A percentile compares a stretch with the other conserved stretches of the same genome.
These are phyloP conservation scores for Pinus tabuliformis DNA, from an alignment of 75 land plant species.

Conservation along the genomic window DNA sequence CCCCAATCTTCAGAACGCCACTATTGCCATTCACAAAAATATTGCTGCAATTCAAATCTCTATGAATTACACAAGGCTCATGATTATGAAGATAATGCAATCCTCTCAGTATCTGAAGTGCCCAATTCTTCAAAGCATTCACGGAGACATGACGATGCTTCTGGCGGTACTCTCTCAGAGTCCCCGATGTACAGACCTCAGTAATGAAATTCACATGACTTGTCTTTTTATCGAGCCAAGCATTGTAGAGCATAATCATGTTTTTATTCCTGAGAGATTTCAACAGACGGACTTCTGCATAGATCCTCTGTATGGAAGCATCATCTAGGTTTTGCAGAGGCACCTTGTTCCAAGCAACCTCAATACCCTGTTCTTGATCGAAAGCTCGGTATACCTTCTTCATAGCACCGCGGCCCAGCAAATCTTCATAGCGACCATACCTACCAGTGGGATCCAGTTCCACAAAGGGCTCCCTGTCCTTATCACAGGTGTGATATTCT, in stretches of 20 bases:
- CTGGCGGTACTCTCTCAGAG: conserved; percentile 63
- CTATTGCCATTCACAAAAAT: conserved; percentile 80
- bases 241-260: conserved; percentile 48
- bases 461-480: conserved; percentile 42
- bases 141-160: conserved; percentile 62
- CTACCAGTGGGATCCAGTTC: conserved; percentile 73
- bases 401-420: conserved; percentile 62
- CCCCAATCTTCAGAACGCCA: conserved; percentile 78
- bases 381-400: conserved; percentile 79
- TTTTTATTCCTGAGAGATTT: conserved; percentile 33
- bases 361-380: conserved; percentile 71
- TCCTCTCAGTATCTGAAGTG: conserved; percentile 61
- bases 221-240: conserved; percentile 48
- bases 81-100: conserved; percentile 70
- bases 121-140: conserved; percentile 80
- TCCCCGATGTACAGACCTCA: conserved; percentile 81
- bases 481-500: conserved; percentile 9
- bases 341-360: conserved; percentile 87
- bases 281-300: conserved; percentile 49
- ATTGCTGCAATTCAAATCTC: conserved; percentile 82
- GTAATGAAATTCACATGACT: conserved; percentile 70
- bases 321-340: conserved; percentile 33
- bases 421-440: conserved; percentile 68
- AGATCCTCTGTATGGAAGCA: conserved; percentile 27
- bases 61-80: conserved; percentile 76